Evolutionary conservation across 768 basidiomycete species (phyloP).

Genomic region (Mycena alexandri): DNA sequence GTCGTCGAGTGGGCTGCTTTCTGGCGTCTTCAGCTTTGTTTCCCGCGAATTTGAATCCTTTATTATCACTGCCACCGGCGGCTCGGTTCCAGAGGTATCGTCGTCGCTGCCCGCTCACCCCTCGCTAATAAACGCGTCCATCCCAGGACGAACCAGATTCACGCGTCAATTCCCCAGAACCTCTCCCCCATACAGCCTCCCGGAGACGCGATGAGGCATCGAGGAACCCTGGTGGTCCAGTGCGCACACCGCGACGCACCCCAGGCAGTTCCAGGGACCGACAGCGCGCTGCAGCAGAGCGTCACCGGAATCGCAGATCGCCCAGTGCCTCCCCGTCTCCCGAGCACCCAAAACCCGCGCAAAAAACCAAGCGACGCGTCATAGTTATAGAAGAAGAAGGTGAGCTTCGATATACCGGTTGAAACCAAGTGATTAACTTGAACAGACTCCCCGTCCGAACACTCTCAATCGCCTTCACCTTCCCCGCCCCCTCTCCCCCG

Average conservation of each 20-base stretch:
- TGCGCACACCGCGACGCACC: constrained; percentile 25
- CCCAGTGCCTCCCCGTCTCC: constrained; percentile 26
- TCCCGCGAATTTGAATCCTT: constrained; percentile 81
- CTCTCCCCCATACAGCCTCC: not conserved
- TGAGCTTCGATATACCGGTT: constrained; percentile 1
- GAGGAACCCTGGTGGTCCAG: constrained; percentile 29
- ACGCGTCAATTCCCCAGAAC: constrained; percentile 32
- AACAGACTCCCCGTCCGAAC: constrained; percentile 27
- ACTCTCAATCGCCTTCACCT: constrained; percentile 40
- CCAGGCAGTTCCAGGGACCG: constrained; percentile 27
- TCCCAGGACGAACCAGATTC: constrained; percentile 21
- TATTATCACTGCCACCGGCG: constrained; percentile 73
- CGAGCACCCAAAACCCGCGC: constrained; percentile 20
- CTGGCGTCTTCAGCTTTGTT: constrained; percentile 77
- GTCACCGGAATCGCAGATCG: constrained; percentile 27
- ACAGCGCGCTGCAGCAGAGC: constrained; percentile 21
- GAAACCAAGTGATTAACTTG: constrained; percentile 24
- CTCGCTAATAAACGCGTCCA: constrained; percentile 27
- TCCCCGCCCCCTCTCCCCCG: constrained; percentile 50
- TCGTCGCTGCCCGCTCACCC: not conserved
- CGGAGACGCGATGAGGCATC: constrained; percentile 4
- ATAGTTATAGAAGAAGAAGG: constrained; percentile 33
- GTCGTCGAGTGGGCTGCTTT: constrained; percentile 59
- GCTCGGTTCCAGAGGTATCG: constrained; percentile 42
- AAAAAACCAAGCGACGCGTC: constrained; percentile 35